Conservation (phyloP, 257 asterid genomes). For the Eustoma russellianum region DNA sequence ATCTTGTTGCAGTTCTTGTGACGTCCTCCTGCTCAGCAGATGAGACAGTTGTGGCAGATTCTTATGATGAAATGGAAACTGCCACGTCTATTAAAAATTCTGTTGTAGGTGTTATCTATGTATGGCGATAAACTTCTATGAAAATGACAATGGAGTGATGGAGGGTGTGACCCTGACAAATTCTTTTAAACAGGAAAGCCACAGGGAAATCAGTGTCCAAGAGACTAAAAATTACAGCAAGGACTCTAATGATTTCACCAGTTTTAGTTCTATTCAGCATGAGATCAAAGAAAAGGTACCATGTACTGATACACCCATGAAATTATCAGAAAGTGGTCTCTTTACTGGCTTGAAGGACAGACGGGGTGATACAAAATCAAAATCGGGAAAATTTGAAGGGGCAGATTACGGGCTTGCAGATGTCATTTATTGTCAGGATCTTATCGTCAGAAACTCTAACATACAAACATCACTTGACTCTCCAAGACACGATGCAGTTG, state of each 20-base stretch:
- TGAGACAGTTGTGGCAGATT: constrained; percentile 93
- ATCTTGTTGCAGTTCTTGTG: constrained; percentile 55
- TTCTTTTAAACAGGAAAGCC: constrained; percentile 20
- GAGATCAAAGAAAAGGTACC: constrained; percentile 28
- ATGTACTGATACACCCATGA: constrained; percentile 22
- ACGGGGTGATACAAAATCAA: constrained; percentile 22
- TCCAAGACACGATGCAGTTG: constrained; percentile 19
- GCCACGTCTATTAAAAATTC: constrained; percentile 41
- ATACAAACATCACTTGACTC: constrained; percentile 21
- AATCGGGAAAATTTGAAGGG: constrained; percentile 26
- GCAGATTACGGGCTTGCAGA: constrained; percentile 49
- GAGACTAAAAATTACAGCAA: constrained; percentile 25
- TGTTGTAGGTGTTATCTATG: too few species aligned
- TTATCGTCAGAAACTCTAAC: constrained; percentile 50
- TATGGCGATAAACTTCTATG: constrained; percentile 34
- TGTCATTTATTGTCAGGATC: constrained; percentile 72
- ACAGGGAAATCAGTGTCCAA: constrained; percentile 20
- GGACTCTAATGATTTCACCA: constrained; percentile 14
- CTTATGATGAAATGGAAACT: constrained; percentile 77
- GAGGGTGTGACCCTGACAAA: constrained; percentile 19
- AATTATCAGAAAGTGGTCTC: constrained; percentile 12
- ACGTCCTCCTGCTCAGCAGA: constrained; percentile 95
- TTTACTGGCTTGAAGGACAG: constrained; percentile 20
- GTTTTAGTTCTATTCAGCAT: constrained; percentile 15
- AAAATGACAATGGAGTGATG: constrained; percentile 31